These are phyloP conservation scores for Epichloe bromicola DNA, from an alignment of 2,329 filamentous ascomycete genomes.

Conservation along the genomic window DNA sequence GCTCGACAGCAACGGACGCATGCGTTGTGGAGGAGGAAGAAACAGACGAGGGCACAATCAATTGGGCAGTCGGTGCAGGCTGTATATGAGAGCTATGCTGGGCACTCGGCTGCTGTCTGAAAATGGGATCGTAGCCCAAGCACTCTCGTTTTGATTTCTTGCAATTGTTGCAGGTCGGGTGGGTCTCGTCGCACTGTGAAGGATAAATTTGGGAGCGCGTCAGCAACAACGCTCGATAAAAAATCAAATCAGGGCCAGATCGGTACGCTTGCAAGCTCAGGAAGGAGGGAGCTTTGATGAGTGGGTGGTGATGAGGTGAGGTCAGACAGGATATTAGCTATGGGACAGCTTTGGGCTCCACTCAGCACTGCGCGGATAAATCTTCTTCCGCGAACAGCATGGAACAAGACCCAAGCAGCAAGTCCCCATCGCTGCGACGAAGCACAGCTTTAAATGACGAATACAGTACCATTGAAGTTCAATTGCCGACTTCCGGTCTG, in stretches of 20 bases:
- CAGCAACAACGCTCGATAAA: slow-evolving; percentile 5
- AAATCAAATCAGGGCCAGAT: neutral
- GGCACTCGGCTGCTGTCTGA: slow-evolving; percentile 61
- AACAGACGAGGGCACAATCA: slow-evolving; percentile 21
- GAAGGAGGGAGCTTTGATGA: neutral
- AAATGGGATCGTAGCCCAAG: slow-evolving; percentile 76
- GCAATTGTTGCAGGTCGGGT: slow-evolving; percentile 84
- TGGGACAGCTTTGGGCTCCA: slow-evolving; percentile 1
- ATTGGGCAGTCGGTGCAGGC: slow-evolving; percentile 19
- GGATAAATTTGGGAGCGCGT: neutral
- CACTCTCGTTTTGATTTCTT: slow-evolving; percentile 85
- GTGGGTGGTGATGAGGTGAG: neutral
- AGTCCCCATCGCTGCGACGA: no score
- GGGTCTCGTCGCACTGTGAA: slow-evolving; percentile 80
- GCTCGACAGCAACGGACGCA: slow-evolving; percentile 12
- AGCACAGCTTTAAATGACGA: no score
- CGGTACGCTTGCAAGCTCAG: neutral
- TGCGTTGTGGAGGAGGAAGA: slow-evolving; percentile 10
- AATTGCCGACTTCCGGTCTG: no score
- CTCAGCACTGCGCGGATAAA: slow-evolving; percentile 2
- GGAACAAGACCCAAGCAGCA: no score
- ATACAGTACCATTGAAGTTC: no score
- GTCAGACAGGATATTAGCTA: neutral
- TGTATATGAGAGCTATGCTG: slow-evolving; percentile 51
- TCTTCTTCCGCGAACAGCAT: neutral